phyloP scores from a whole-genome alignment of 768 basidiomycete genomes.

The Coprinopsis strossmayeri region DNA sequence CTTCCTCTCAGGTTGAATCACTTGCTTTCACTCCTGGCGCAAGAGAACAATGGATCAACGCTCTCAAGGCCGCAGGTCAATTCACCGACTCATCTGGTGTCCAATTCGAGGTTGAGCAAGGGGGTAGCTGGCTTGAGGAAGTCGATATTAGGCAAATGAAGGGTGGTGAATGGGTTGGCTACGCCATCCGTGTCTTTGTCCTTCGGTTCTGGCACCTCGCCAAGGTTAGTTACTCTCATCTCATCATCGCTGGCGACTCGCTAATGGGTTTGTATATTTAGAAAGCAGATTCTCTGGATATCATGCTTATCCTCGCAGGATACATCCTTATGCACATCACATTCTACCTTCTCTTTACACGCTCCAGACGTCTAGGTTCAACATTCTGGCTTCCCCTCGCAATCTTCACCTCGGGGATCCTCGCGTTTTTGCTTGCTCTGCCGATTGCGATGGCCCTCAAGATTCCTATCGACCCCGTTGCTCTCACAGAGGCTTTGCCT shows the following conservation, averaged over 20 bases:
- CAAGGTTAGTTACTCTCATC: conserved; percentile 33
- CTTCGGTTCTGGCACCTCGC: conserved; percentile 82
- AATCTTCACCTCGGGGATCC: conserved; percentile 72
- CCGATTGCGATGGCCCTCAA: conserved; percentile 66
- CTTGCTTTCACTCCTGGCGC: conserved; percentile 44
- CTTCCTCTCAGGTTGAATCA: conserved; percentile 36
- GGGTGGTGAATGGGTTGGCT: conserved; percentile 84
- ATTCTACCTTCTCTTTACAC: conserved; percentile 85
- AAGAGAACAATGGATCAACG: conserved; percentile 43
- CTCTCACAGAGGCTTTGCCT: conserved; percentile 90
- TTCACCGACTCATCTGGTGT: conserved; percentile 34
- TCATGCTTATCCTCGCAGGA: conserved; percentile 87
- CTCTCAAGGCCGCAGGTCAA: conserved; percentile 21
- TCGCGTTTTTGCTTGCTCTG: conserved; percentile 80
- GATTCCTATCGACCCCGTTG: conserved; percentile 89
- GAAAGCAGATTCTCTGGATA: conserved; percentile 95
- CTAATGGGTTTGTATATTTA: conserved; percentile 21
- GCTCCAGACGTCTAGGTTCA: conserved; percentile 79
- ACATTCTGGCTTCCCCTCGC: conserved; percentile 54
- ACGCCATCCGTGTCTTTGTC: conserved; percentile 70
- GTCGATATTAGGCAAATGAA: conserved; percentile 66
- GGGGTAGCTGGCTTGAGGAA: conserved; percentile 30
- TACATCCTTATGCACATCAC: conserved; percentile 95
- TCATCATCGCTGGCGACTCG: background rate
- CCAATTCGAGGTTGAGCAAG: conserved; percentile 44